Conservation (phyloP, 2,329 filamentous ascomycete genomes). For the Colletotrichum sp. region DNA sequence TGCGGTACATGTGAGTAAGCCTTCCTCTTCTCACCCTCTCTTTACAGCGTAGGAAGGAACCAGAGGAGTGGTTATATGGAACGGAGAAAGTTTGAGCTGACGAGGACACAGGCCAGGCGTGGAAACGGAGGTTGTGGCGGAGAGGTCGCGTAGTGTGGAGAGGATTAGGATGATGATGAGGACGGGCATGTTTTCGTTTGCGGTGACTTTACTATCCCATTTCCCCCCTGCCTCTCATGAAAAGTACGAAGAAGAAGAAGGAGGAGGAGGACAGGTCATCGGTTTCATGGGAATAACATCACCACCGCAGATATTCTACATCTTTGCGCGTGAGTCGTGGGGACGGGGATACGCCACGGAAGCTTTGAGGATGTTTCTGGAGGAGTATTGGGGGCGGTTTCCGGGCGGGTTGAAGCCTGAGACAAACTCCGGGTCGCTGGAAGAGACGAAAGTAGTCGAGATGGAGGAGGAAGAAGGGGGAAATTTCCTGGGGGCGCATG, state of each 20-base stretch:
- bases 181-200: neutral
- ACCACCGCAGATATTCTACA: neutral
- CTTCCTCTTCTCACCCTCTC: neutral
- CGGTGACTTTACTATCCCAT: neutral
- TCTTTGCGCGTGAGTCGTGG: neutral
- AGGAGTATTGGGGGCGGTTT: neutral
- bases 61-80: accelerated
- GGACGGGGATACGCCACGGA: neutral
- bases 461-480: neutral
- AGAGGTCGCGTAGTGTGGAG: neutral
- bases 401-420: neutral
- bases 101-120: neutral
- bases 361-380: neutral
- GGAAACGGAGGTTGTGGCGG: neutral
- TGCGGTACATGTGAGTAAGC: neutral
- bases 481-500: neutral
- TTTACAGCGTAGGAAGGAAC: no score
- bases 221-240: no score
- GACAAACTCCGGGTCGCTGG: accelerated
- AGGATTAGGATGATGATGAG: neutral
- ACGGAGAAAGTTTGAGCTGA: neutral
- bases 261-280: accelerated
- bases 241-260: neutral
- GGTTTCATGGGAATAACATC: neutral
- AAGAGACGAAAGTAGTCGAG: no score